Base-by-base conservation (phyloP, 2,329 filamentous ascomycete genomes). In the Knufia petricola region DNA sequence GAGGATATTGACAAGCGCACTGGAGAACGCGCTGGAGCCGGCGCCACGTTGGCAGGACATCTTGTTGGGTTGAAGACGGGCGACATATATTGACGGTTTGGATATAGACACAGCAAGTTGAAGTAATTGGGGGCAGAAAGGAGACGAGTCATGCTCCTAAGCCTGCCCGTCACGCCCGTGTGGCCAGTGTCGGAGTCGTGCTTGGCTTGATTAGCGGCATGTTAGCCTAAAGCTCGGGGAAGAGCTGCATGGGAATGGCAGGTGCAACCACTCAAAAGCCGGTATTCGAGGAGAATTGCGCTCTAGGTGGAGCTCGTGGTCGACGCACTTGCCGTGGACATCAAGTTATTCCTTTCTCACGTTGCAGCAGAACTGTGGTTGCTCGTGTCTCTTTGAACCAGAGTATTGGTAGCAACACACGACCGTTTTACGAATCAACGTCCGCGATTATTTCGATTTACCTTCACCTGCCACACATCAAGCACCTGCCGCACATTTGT, bases 41-140 rank as follows among this genome's bases (percentile, higher is more conserved):
- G 55, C 50, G 21, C 55, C 55, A 20, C 38, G 28, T 30, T 59
- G 56, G 56, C 53, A 53, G 50, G 55, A 59, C 46, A 52, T 59
- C 23, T 49, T 59, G 4, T 50, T 59, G 13, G 56, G 56, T 1
- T 58, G 40, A 54, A 28, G n/a, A 10, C 15, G 8, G 17, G 15
- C 28, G 42, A 9, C 26, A 19, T 31, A 10, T 31, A 26, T 43
- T 24, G 28, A 13, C 13, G 15, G 7, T 38, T 38, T 7, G 36
- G 36, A 38, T 38, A 15, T 15, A 38, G n/a, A n/a, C n/a, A n/a
- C n/a, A n/a, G n/a, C n/a, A n/a, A n/a, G n/a, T n/a, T n/a, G n/a
- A n/a, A n/a, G n/a, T n/a, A n/a, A n/a, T n/a, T n/a, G n/a, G n/a
- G n/a, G n/a, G n/a, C n/a, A n/a, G n/a, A n/a, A n/a, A n/a, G n/a